Conservation (phyloP, 2,329 filamentous ascomycete species). For the Diaporthe amygdali region DNA sequence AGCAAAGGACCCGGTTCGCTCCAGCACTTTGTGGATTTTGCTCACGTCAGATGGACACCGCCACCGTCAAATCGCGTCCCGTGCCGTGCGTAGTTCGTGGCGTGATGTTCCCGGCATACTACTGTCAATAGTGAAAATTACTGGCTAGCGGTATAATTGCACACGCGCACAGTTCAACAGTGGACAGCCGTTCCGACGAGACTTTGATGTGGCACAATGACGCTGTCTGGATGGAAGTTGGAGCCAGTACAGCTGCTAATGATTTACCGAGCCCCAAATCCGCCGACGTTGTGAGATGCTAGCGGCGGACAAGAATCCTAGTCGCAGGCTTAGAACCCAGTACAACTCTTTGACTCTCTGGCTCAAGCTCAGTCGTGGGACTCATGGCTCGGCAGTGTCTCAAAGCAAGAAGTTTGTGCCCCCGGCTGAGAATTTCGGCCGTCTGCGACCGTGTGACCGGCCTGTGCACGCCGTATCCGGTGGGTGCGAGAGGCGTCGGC, state of each 20-base stretch:
- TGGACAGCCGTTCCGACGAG: slow-evolving; percentile 9
- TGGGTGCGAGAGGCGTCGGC: background rate
- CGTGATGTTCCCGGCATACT: background rate
- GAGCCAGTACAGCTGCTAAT: background rate
- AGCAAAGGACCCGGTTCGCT: background rate
- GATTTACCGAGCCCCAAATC: background rate
- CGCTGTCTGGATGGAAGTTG: background rate
- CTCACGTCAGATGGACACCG: slow-evolving; percentile 25
- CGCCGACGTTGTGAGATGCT: background rate
- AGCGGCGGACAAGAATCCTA: background rate
- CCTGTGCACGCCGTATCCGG: background rate
- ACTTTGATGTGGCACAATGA: background rate
- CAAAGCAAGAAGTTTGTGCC: slow-evolving; percentile 1
- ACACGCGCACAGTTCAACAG: background rate
- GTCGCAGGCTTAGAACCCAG: background rate
- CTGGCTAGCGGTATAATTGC: background rate
- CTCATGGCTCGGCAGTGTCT: slow-evolving; percentile 15
- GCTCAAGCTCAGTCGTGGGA: slow-evolving; percentile 3
- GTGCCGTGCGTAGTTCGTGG: slow-evolving; percentile 18
- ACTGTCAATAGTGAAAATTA: background rate
- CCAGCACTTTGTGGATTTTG: background rate
- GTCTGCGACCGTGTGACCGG: background rate
- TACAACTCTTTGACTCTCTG: background rate
- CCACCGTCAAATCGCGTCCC: slow-evolving; percentile 20
- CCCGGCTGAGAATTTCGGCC: slow-evolving; percentile 1